phyloP scores from a whole-genome alignment of 441 rosid genomes.

The Pelargonium cotyledonis region DNA sequence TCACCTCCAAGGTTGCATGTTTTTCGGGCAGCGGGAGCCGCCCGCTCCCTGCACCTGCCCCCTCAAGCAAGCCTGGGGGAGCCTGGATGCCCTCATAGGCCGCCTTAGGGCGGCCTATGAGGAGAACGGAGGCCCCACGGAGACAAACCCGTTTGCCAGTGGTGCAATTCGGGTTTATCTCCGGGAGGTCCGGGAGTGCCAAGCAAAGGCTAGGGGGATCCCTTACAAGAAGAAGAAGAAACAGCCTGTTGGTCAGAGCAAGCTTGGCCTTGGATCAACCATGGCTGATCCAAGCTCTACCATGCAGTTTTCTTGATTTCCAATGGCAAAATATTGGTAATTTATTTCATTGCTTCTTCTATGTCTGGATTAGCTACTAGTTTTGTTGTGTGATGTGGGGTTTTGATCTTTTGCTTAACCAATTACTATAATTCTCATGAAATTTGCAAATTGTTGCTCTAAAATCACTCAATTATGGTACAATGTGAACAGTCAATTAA shows the following conservation, averaged over 20 bases:
- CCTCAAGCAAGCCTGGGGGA: slow-evolving; percentile 71
- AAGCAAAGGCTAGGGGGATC: slow-evolving; percentile 77
- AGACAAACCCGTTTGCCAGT: slow-evolving; percentile 62
- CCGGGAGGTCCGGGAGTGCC: slow-evolving; percentile 62
- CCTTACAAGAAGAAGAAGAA: slow-evolving; percentile 73
- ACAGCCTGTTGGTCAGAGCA: slow-evolving; percentile 33
- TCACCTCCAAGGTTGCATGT: slow-evolving; percentile 59
- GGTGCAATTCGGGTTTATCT: slow-evolving; percentile 60
- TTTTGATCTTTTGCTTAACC: neutral
- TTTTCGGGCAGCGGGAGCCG: slow-evolving; percentile 68
- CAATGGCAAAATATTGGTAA: neutral
- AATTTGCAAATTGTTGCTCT: neutral
- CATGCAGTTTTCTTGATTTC: slow-evolving; percentile 48
- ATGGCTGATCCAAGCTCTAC: slow-evolving; percentile 44
- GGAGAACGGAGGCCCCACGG: slow-evolving; percentile 66
- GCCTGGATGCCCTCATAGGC: slow-evolving; percentile 72
- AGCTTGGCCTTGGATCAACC: slow-evolving; percentile 16
- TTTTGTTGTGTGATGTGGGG: neutral
- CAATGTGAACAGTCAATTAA: too few species aligned
- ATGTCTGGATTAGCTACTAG: neutral
- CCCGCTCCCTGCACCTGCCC: slow-evolving; percentile 77
- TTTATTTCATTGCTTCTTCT: neutral
- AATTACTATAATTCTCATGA: neutral
- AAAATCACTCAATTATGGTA: neutral
- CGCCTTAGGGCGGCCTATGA: slow-evolving; percentile 72